Base-by-base conservation (phyloP, 2,329 filamentous ascomycete genomes). In the Magnaporthales sp. region DNA sequence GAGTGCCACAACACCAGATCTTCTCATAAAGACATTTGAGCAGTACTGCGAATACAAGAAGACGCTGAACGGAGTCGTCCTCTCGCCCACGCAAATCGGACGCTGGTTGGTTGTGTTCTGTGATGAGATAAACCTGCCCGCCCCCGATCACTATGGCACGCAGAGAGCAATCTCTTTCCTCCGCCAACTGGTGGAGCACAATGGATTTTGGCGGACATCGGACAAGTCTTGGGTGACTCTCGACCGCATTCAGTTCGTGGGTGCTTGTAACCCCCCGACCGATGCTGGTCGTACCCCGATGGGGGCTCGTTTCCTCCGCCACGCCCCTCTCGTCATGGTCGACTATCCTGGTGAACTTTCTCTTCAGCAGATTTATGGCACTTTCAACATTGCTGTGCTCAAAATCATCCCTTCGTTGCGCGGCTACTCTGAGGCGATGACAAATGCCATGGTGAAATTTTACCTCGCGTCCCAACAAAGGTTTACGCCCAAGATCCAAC, bases 1-100 rank as follows among this genome's bases (percentile, higher is more conserved):
- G 4, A 99, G 95, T 73, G 96, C 95, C 1, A 99, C 96, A 0
- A 99, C 95, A 0, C 96, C 95, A 0, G 96, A 99, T 77, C 87
- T 99, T 30, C 86, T 99, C 69, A 93, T 99, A 82, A 99, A 99
- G 84, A 99, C 96, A 0, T 97, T 99, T 71, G 95, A 99, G 80
- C 96, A 99, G 76, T 97, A 99, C 78, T 99, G 95, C 79, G 95
- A 99, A 79, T 99, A 99, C 81, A 96, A 94, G 82, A 99, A 99
- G 85, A 98, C 95, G 0, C 82, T 98, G 63, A 98, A 95, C 75
- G 95, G 95, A 58, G 93, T 98, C 24, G 91, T 97, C 73, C 90
- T 99, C 70, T 96, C 94, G 27, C 95, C 95, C 0, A 96, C 91
- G 7, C 96, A 99, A 76, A 96, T 99, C 72, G 95, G 95, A 26